Evolutionary conservation across 805 yeast species (phyloP).

Genomic region (Spathaspora girioi): DNA sequence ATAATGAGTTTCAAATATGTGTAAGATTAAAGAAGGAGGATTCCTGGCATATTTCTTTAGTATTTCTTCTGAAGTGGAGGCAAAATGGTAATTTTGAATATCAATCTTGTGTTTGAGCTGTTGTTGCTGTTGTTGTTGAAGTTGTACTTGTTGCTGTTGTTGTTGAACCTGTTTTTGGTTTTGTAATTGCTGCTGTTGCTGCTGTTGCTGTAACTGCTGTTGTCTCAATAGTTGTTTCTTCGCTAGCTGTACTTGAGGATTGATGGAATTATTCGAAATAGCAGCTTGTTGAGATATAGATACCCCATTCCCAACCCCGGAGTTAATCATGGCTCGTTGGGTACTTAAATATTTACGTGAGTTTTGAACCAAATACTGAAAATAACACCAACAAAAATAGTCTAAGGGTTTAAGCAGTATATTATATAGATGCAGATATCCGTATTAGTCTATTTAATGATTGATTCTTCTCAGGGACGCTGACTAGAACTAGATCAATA

Average conservation of each 20-base stretch:
- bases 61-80: slow-evolving; percentile 69
- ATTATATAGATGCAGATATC: neutral
- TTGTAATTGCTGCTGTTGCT: slow-evolving; percentile 23
- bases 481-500: neutral
- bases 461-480: neutral
- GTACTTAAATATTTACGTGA: neutral
- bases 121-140: slow-evolving; percentile 21
- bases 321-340: neutral
- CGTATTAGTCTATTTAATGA: neutral
- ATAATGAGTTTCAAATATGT: slow-evolving; percentile 87
- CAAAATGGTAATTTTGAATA: slow-evolving; percentile 47
- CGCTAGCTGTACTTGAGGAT: slow-evolving; percentile 11
- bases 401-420: neutral
- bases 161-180: slow-evolving; percentile 13
- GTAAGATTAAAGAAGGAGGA: slow-evolving; percentile 83
- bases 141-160: slow-evolving; percentile 38
- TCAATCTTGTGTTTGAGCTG: slow-evolving; percentile 18
- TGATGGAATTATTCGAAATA: neutral
- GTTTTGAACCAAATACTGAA: neutral
- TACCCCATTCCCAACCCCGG: neutral
- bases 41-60: slow-evolving; percentile 71
- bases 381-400: neutral
- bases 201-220: slow-evolving; percentile 10
- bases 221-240: slow-evolving; percentile 7
- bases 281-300: neutral